Percentiles rank a stretch among this genome's conserved stretches.
phyloP scores from a whole-genome alignment of 129 eudicot species.

The Flaveria brownii region DNA sequence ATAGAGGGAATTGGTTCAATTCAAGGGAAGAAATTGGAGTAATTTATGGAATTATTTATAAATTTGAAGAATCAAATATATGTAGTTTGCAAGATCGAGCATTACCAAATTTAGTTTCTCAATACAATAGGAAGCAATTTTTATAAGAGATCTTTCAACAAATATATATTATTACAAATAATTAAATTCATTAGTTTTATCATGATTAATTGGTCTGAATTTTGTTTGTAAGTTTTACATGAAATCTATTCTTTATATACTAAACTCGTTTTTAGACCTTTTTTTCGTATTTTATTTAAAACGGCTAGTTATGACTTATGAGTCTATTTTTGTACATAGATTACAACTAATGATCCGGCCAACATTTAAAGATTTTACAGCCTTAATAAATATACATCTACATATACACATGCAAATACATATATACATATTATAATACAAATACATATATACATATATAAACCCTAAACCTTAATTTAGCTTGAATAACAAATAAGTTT shows the following conservation, averaged over 20 bases:
- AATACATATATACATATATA: no score
- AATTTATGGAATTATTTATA: constrained; percentile 19
- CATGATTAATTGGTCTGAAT: constrained; percentile 1
- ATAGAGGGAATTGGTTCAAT: constrained; percentile 7
- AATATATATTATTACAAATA: not conserved
- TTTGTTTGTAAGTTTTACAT: constrained; percentile 1
- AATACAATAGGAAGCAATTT: not conserved
- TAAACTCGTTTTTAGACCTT: not conserved
- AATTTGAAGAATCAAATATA: constrained; percentile 14
- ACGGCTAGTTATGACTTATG: not conserved
- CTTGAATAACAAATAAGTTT: not conserved
- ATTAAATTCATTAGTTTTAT: not conserved
- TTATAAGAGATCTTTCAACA: not conserved
- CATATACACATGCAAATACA: not conserved
- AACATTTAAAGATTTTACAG: not conserved
- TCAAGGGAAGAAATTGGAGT: constrained; percentile 6
- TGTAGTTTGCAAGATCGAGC: constrained; percentile 1
- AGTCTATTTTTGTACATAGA: not conserved
- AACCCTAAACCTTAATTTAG: not conserved
- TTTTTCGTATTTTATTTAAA: not conserved
- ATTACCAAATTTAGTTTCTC: constrained; percentile 14
- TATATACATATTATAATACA: no score
- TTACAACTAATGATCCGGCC: not conserved
- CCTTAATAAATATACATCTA: not conserved
- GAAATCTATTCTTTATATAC: constrained; percentile 8